Evolutionary conservation across 192 early-diverging fungal species (phyloP).

Genomic region (Linnemannia schmuckeri): DNA sequence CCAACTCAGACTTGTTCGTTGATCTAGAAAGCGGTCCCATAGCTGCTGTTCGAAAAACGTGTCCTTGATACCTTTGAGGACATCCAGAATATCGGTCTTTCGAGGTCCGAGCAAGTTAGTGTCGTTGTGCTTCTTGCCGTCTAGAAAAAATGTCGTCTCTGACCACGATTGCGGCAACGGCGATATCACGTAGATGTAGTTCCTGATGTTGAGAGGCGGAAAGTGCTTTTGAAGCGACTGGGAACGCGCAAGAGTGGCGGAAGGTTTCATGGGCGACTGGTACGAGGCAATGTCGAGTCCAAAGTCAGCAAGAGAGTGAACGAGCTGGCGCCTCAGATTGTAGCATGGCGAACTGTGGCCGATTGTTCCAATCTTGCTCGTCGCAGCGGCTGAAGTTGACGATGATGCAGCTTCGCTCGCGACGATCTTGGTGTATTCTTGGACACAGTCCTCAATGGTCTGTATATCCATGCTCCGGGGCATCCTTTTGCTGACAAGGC

Average conservation of each 20-base stretch:
- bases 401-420: neutral
- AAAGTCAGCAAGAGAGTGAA: constrained; percentile 47
- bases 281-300: constrained; percentile 44
- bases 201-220: constrained; percentile 35
- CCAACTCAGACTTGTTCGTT: constrained; percentile 43
- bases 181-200: constrained; percentile 46
- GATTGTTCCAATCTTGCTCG: neutral
- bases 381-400: neutral
- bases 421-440: constrained; percentile 31
- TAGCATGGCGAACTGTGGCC: constrained; percentile 26
- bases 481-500: constrained; percentile 15
- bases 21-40: constrained; percentile 52
- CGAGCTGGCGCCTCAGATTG: constrained; percentile 29
- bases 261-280: constrained; percentile 42
- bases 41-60: constrained; percentile 37
- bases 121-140: constrained; percentile 15
- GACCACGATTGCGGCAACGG: constrained; percentile 36
- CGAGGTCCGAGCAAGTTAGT: constrained; percentile 4
- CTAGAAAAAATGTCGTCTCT: constrained; percentile 30
- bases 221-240: constrained; percentile 51
- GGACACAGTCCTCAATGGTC: constrained; percentile 18
- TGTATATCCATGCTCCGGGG: constrained; percentile 17
- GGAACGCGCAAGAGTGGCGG: constrained; percentile 17
- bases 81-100: constrained; percentile 31
- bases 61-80: constrained; percentile 32